phyloP scores from a whole-genome alignment of 345 rosid species.

The Syzygium aromaticum region DNA sequence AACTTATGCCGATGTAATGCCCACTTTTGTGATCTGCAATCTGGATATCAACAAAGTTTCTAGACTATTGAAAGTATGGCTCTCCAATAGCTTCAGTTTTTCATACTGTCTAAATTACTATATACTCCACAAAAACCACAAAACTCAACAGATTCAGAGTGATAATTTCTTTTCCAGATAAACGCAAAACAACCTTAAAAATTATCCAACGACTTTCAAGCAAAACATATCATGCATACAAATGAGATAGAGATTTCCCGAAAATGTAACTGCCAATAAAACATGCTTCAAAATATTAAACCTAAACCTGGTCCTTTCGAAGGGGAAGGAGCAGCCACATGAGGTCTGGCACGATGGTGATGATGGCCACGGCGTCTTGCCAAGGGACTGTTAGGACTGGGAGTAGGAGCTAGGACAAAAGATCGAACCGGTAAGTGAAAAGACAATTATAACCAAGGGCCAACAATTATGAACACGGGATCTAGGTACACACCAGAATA shows the following conservation, averaged over 20 bases:
- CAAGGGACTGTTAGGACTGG: slow-evolving; percentile 29
- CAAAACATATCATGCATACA: background rate
- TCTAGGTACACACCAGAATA: slow-evolving; percentile 23
- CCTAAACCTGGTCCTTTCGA: slow-evolving; percentile 42
- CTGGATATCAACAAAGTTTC: background rate
- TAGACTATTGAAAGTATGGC: background rate
- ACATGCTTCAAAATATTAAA: background rate
- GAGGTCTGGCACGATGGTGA: slow-evolving; percentile 39
- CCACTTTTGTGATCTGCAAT: background rate
- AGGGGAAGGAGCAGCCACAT: slow-evolving; percentile 57
- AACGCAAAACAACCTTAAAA: background rate
- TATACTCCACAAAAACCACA: background rate
- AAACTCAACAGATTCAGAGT: background rate
- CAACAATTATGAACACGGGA: background rate
- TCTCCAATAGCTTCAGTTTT: background rate
- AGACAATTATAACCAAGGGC: background rate
- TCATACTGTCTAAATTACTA: background rate
- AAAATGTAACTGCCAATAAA: background rate
- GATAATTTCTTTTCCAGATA: background rate
- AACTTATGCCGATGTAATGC: background rate
- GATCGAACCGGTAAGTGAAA: slow-evolving; percentile 7
- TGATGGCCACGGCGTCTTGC: slow-evolving; percentile 40
- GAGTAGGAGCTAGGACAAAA: slow-evolving; percentile 25
- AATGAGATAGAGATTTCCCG: background rate
- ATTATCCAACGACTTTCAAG: background rate